These are phyloP conservation scores for Grigorovia yakushimaensis DNA, from an alignment of 805 yeast genomes.

Conservation along the genomic window DNA sequence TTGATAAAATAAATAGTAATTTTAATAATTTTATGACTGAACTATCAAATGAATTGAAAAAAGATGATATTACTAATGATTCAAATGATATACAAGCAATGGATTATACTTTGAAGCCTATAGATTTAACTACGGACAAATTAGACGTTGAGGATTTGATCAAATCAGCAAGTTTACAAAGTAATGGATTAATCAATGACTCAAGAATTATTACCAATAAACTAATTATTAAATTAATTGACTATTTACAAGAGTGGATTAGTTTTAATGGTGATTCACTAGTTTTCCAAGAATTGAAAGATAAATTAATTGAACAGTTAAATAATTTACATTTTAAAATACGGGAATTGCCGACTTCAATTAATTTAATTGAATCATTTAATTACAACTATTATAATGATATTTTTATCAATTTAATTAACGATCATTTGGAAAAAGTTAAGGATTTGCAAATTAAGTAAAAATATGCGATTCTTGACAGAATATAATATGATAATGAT, in stretches of 20 bases:
- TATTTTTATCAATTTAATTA: no score
- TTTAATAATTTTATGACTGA: background rate
- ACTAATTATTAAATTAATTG: background rate
- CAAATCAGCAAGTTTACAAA: background rate
- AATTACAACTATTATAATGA: background rate
- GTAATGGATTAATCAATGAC: background rate
- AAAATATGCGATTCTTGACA: background rate
- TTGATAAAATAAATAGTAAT: background rate
- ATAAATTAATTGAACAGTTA: background rate
- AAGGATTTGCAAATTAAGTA: background rate
- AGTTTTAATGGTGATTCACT: background rate
- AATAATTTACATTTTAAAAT: background rate
- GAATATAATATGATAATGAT: no score
- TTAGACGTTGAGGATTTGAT: background rate
- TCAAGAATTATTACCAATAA: background rate
- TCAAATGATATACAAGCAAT: background rate
- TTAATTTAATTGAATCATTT: background rate
- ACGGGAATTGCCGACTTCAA: background rate
- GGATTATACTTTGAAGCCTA: background rate
- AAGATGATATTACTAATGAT: background rate
- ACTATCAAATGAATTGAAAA: background rate
- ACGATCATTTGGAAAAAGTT: background rate
- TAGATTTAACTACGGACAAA: background rate
- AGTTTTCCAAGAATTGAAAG: slow-evolving; percentile 2
- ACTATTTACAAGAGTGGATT: background rate